Evolutionary conservation across 495 filamentous ascomycete genomes (phyloP), one percentile per base, ranked within the genome.

Genomic region (Hypoxylon trugodes): DNA sequence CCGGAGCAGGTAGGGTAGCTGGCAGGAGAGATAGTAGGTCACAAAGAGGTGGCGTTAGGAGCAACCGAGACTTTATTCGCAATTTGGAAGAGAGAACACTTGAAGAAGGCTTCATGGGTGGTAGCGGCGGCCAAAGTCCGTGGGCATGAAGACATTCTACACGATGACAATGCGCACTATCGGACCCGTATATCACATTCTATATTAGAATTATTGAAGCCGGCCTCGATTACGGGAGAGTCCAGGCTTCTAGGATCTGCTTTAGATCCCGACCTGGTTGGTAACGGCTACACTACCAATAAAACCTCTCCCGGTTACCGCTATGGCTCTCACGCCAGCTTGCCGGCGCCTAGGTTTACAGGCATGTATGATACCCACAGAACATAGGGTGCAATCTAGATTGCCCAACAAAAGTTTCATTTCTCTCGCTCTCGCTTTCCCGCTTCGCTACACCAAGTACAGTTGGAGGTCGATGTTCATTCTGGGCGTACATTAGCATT

Each of bases 41-140:
- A 21, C 84, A 82, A 50, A 82, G 83, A 62, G 81, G 84, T 50
- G 82, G 81, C 33, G 28, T 60, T 75, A 83, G 60, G 80, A 77
- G 87, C 56, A 93, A 92, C 65, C 82, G 92, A 18, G 91, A 97
- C 69, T 96, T 99, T 69, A 96, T 98, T 61, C 85, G 95, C 45
- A 96, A 89, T 58, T 78, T 99, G 61, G 95, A 98, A 74, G 95
- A 97, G 69, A 85, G 95, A 36, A 96, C 93, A 1, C 77, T 97
- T 45, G 93, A 96, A 73, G 95, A 98, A 72, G 90, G 92, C 24
- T 85, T 84, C 53, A 81, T 84, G 81, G 79, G 78, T 19, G 57
- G 68, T 21, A n/a, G n/a, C n/a, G 73, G 65, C 13, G 46, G 57
- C 41, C 80, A 84, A 65, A 78, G 60, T 50, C 76, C 77, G 25